Evolutionary conservation across 1,284 basidiomycete species (phyloP).

Genomic region (Leucoagaricus sp.): DNA sequence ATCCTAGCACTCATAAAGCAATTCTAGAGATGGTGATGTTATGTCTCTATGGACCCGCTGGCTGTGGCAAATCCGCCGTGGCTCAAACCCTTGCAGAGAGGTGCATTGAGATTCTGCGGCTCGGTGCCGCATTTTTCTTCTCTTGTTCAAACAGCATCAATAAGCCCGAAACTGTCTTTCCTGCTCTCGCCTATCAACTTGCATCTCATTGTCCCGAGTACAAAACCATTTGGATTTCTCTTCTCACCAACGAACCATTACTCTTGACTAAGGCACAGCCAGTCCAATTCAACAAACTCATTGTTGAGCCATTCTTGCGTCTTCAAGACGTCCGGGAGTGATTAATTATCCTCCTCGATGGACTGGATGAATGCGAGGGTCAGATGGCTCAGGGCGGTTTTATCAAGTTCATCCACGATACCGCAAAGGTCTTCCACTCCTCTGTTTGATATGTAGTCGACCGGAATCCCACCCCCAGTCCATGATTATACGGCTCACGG

Average conservation of each 20-base stretch:
- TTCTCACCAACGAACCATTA: neutral
- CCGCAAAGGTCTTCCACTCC: neutral
- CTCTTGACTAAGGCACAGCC: neutral
- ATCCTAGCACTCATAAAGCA: neutral
- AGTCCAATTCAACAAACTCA: neutral
- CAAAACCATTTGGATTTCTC: neutral
- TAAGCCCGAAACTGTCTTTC: conserved; percentile 4
- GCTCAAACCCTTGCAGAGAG: conserved; percentile 15
- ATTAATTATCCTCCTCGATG: neutral
- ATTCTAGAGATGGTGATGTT: neutral
- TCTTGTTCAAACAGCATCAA: conserved; percentile 1
- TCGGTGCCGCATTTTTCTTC: conserved; percentile 22
- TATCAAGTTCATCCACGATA: neutral
- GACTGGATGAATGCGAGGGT: conserved; percentile 5
- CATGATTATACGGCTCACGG: neutral
- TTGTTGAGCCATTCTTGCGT: neutral
- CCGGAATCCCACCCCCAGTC: conserved; percentile 5
- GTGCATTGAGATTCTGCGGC: neutral
- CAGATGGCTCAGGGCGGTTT: neutral
- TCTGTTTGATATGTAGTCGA: conserved; percentile 8
- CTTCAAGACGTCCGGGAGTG: neutral
- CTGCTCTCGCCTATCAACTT: conserved; percentile 21
- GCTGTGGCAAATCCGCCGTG: conserved; percentile 20
- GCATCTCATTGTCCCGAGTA: neutral
- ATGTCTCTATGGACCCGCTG: conserved; percentile 6